Base-by-base conservation (phyloP, 495 filamentous ascomycete genomes). In the Lophiotrema nucula region DNA sequence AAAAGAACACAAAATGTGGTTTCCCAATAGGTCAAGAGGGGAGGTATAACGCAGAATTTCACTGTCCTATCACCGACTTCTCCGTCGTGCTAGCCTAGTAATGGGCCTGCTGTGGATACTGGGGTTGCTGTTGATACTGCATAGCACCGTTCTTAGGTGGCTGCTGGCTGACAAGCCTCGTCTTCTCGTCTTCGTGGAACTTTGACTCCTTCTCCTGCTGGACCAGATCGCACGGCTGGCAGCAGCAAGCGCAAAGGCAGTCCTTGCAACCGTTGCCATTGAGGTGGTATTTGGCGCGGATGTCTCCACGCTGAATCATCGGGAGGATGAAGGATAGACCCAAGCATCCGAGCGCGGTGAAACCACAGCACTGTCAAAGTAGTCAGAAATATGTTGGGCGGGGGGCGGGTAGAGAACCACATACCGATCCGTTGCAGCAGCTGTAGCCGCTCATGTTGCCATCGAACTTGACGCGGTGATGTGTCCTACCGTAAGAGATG, bases 161-260 rank as follows among this genome's bases (percentile, higher is more conserved):
- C 28, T 56, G 53, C 27, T 33, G 10, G 39, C 6, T 4, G 28
- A 23, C 21, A 37, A 35, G 16, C 3, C 18, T 21, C 16, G 21
- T 35, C 37, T 23, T 31, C 47, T 65, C 28, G 10, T 18, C 18
- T 52, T 68, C 67, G 3, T 58, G 60, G 38, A 45, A 65, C 15
- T 49, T 18, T 21, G 48, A 62, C 57, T 84, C 81, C 69, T 82
- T 81, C 50, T 83, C 78, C 11, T 78, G 66, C 64, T 83, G 81
- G 21, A 79, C 71, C 33, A 82, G 58, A 11, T 72, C 72, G 72
- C 83, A 86, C 56, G 79, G 76, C 44, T 60, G 42, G 54, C 76
- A 80, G 71, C 76, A 84, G 71, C 67, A 81, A 27, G 72, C 64
- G 16, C 69, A 64, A 47, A 77, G 74, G 67, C 74, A 81, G 63